Evolutionary conservation across 345 rosid species (phyloP).

Genomic region (Brassica incana): DNA sequence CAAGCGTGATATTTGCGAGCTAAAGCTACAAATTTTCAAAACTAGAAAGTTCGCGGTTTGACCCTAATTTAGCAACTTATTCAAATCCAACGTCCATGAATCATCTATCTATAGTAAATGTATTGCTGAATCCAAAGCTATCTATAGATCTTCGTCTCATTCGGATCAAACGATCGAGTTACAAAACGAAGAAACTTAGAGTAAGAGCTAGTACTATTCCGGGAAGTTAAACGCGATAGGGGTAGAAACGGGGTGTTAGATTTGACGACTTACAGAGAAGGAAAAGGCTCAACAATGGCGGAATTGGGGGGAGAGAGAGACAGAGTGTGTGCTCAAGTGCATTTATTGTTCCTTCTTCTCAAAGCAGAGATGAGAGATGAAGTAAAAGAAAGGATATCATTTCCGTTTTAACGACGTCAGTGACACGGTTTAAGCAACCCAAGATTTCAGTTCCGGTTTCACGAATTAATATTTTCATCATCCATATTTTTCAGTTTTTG

Average conservation of each 20-base stretch:
- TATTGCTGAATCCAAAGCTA: constrained; percentile 9
- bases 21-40: neutral
- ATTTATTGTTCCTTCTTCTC: constrained; percentile 44
- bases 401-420: constrained; percentile 26
- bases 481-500: neutral
- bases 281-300: constrained; percentile 29
- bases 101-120: constrained; percentile 10
- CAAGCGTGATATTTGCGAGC: constrained; percentile 2
- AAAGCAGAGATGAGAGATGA: constrained; percentile 41
- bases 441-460: constrained; percentile 18
- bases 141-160: constrained; percentile 27
- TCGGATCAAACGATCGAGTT: constrained; percentile 33
- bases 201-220: constrained; percentile 1
- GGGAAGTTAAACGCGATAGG: neutral
- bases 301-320: constrained; percentile 23
- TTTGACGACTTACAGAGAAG: constrained; percentile 26
- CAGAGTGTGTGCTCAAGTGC: constrained; percentile 30
- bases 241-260: constrained; percentile 9
- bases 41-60: neutral
- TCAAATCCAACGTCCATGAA: constrained; percentile 27
- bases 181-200: constrained; percentile 20
- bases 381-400: constrained; percentile 20
- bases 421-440: constrained; percentile 19
- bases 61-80: constrained; percentile 31
- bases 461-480: neutral